Conservation (phyloP, 1,284 basidiomycete species). For the Ganoderma lingzhi region DNA sequence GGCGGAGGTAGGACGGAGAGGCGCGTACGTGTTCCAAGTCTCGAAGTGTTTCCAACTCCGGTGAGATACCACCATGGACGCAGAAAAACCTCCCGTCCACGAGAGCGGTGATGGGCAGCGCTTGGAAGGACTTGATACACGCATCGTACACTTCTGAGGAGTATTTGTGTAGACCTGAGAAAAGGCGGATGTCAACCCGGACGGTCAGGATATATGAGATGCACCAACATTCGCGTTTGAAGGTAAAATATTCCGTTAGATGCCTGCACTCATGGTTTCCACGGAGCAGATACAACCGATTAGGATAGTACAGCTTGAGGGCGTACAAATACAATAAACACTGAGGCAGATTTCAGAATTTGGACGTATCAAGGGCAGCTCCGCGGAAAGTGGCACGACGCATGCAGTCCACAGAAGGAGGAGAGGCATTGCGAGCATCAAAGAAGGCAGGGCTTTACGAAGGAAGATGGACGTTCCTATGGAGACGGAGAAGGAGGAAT, state of each 20-base stretch:
- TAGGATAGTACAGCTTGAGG: constrained; percentile 43
- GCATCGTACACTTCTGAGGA: constrained; percentile 88
- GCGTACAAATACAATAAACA: constrained; percentile 40
- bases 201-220: neutral
- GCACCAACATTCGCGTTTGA: constrained; percentile 42
- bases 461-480: neutral
- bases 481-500: constrained; percentile 23
- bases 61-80: constrained; percentile 96
- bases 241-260: constrained; percentile 45
- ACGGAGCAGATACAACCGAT: constrained; percentile 38
- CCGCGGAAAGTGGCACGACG: neutral
- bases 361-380: neutral
- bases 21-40: constrained; percentile 78
- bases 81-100: constrained; percentile 98
- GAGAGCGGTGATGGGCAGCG: constrained; percentile 90
- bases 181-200: neutral
- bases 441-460: neutral
- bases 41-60: constrained; percentile 84
- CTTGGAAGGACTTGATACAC: constrained; percentile 91
- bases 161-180: constrained; percentile 92
- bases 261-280: constrained; percentile 45
- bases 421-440: neutral
- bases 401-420: neutral
- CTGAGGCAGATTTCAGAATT: constrained; percentile 22
- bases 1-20: neutral